Evolutionary conservation across 495 filamentous ascomycete species (phyloP).

Genomic region (Tuber aestivum): DNA sequence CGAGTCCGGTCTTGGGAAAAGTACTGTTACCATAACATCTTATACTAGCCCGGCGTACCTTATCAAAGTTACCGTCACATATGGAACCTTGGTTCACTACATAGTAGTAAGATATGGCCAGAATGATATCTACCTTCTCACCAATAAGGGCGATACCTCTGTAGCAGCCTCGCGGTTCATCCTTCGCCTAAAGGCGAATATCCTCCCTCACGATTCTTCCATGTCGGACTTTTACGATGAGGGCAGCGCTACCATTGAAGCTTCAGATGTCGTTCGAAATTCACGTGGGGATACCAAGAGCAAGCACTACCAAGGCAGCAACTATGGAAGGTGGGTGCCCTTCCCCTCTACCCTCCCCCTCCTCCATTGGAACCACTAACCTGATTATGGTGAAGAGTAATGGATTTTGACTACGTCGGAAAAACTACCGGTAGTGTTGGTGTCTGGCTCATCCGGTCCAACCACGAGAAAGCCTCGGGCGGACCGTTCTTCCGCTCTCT

Average conservation of each 20-base stretch:
- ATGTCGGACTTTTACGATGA: conserved; percentile 24
- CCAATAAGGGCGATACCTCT: conserved; percentile 23
- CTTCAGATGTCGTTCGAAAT: conserved; percentile 20
- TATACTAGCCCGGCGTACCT: conserved; percentile 20
- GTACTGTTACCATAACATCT: conserved; percentile 21
- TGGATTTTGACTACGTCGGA: conserved; percentile 29
- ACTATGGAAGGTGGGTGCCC: conserved; percentile 22
- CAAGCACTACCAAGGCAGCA: conserved; percentile 29
- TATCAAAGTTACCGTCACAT: conserved; percentile 26
- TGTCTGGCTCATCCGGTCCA: conserved; percentile 30
- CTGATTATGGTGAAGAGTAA: conserved; percentile 7
- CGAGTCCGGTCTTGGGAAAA: conserved; percentile 25
- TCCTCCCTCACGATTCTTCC: conserved; percentile 19
- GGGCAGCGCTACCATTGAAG: conserved; percentile 16
- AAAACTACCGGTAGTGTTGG: conserved; percentile 25
- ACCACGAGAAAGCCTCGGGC: conserved; percentile 48
- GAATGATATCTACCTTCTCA: conserved; percentile 27
- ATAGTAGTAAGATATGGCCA: conserved; percentile 28
- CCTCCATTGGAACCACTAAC: background rate
- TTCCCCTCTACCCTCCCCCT: background rate
- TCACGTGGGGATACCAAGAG: conserved; percentile 23
- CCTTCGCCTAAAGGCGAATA: conserved; percentile 26
- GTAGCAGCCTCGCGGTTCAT: conserved; percentile 27
- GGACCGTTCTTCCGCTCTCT: conserved; percentile 47
- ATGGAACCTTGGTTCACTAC: conserved; percentile 20